Percentiles rank a stretch among this genome's conserved stretches.
phyloP scores from a whole-genome alignment of 306 rosid species.

The Pterocarpus santalinus region DNA sequence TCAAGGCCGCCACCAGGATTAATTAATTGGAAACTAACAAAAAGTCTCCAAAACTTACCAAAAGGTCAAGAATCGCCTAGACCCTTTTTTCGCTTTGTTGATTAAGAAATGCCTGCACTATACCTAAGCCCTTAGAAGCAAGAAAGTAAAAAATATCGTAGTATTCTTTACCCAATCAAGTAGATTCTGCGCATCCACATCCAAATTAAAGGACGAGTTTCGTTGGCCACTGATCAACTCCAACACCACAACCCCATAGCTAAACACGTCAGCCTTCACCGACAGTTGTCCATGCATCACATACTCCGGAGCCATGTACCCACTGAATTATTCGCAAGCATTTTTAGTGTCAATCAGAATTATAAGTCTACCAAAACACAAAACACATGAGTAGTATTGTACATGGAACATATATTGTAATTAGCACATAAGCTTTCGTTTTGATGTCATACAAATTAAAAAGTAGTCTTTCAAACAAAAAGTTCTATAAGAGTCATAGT shows the following conservation, averaged over 20 bases:
- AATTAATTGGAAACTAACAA: neutral
- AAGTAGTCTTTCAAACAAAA: no score
- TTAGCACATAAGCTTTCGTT: no score
- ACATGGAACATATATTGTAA: neutral
- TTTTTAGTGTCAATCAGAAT: neutral
- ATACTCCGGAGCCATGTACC: constrained; percentile 97
- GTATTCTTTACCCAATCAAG: constrained; percentile 57
- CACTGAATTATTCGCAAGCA: constrained; percentile 58
- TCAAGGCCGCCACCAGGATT: neutral
- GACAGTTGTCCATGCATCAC: constrained; percentile 88
- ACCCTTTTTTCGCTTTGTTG: neutral
- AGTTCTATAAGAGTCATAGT: neutral
- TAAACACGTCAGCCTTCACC: constrained; percentile 82
- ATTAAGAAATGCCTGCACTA: constrained; percentile 4
- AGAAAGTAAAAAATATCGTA: neutral
- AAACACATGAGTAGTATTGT: neutral
- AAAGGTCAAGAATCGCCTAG: constrained; percentile 31
- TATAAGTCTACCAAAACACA: neutral
- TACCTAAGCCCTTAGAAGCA: constrained; percentile 4
- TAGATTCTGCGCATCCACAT: constrained; percentile 44
- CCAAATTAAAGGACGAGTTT: constrained; percentile 56
- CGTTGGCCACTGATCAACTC: constrained; percentile 83
- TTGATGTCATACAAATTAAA: no score
- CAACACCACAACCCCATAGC: constrained; percentile 88
- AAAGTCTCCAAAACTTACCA: neutral